These are phyloP conservation scores for Pterothamnion heteromorphum DNA, from an alignment of 31 red algal species.

Conservation along the genomic window DNA sequence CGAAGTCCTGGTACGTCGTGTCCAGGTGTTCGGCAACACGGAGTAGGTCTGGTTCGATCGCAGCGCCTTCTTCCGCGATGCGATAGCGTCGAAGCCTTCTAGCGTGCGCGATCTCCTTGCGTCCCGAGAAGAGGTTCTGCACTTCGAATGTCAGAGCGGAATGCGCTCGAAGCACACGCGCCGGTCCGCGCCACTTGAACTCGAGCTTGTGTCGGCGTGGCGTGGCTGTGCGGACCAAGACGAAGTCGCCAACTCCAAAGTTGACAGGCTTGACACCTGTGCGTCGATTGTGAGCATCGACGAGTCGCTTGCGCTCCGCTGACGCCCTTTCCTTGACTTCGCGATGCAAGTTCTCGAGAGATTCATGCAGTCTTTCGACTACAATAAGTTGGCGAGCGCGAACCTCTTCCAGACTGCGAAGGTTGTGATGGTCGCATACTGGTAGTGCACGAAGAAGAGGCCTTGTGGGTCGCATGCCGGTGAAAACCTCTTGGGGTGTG, in stretches of 20 bases:
- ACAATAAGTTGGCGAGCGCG: not conserved
- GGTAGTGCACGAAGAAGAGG: conserved; percentile 38
- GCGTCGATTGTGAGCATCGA: not conserved
- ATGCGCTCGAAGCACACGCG: not conserved
- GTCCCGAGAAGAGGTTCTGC: not conserved
- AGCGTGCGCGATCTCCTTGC: not conserved
- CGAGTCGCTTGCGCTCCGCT: not conserved
- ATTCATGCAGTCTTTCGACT: conserved; percentile 19
- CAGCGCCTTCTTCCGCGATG: not conserved
- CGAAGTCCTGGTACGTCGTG: not conserved
- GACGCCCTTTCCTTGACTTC: not conserved
- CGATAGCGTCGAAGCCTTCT: not conserved
- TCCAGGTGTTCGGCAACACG: not conserved
- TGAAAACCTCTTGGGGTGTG: conserved; percentile 46
- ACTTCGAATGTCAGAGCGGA: not conserved
- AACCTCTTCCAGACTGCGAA: not conserved
- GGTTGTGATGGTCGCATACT: not conserved
- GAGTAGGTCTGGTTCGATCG: not conserved
- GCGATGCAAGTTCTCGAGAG: conserved; percentile 34
- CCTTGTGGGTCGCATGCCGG: conserved; percentile 5
- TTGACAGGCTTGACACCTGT: not conserved
- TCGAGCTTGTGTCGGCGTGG: not conserved
- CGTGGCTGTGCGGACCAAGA: not conserved
- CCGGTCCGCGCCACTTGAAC: not conserved
- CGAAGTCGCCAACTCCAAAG: conserved; percentile 5